A percentile compares a stretch with the other conserved stretches of the same genome.
Conservation (phyloP, 2,329 filamentous ascomycete species). For the Penicillium concentricum region DNA sequence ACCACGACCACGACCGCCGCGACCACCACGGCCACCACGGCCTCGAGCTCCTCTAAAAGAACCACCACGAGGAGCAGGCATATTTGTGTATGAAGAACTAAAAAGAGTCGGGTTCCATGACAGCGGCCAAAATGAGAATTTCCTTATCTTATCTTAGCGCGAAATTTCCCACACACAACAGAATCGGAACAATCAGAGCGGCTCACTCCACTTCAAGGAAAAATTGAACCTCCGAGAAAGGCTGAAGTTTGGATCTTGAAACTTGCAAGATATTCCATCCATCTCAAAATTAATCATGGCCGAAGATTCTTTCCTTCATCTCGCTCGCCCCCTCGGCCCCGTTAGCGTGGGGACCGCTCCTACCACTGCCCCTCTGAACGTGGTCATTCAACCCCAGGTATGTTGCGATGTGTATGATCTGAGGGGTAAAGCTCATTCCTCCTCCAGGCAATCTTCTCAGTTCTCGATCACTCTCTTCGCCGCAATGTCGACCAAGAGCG, state of each 20-base stretch:
- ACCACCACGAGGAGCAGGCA: constrained; percentile 31
- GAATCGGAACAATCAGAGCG: constrained; percentile 28
- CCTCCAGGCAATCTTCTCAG: constrained; percentile 60
- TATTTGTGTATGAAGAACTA: constrained; percentile 11
- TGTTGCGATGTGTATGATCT: constrained; percentile 27
- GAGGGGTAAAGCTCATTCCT: constrained; percentile 16
- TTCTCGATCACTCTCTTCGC: constrained; percentile 87
- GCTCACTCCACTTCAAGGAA: constrained; percentile 35
- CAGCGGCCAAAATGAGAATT: constrained; percentile 10
- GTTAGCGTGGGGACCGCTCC: constrained; percentile 74
- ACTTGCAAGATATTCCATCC: constrained; percentile 13
- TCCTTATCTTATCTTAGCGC: constrained; percentile 46
- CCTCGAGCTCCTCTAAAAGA: constrained; percentile 23
- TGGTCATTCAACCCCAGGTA: constrained; percentile 95
- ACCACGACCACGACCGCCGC: constrained; percentile 59
- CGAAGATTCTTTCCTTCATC: constrained; percentile 86
- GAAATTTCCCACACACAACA: constrained; percentile 48
- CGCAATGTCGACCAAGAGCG: constrained; percentile 89
- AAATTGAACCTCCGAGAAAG: constrained; percentile 29
- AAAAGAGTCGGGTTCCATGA: background rate
- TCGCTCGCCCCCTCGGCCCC: constrained; percentile 86
- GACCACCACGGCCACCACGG: constrained; percentile 68
- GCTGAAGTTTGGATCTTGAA: constrained; percentile 16
- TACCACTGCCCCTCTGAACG: constrained; percentile 85
- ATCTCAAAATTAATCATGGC: constrained; percentile 68